Base-by-base conservation (phyloP, 768 basidiomycete genomes). In the Russula vinacea region DNA sequence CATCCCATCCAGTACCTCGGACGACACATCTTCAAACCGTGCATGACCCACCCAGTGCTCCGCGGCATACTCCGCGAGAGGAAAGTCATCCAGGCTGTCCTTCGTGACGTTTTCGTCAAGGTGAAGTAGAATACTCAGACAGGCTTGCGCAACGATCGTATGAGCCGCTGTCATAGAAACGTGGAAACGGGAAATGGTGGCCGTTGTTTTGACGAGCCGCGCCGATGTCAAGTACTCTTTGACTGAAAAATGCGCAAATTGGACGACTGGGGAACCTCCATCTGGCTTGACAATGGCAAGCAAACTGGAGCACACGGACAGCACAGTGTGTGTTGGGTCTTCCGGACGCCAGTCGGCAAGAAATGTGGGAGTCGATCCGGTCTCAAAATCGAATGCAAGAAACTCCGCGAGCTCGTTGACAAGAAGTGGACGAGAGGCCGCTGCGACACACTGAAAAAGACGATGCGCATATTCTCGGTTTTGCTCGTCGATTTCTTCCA, bases 41-140 rank as follows among this genome's bases (percentile, higher is more conserved):
- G 54, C 45, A 24, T 62, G 61, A 0, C 32, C n/a, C 13, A 49
- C 35, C 61, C 45, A 62, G 17, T 81, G 75, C 2, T 76, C 70
- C 0, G 78, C 76, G 0, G 90, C 29, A 29, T 29, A 29, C 29
- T 29, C 1, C 0, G 47, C 17, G 24, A 56, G 61, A 16, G 60
- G 53, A 47, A 37, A 55, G 3, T 11, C 9, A 13, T 10, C 16
- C 1, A 62, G 51, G 44, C 17, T 47, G 2, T 62, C 60, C 14
- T 55, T 11, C 24, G 14, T 37, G 53, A 44, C 24, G 13, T 3
- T 14, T 29, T 49, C 29, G 29, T 29, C 29, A 29, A 29, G 29
- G 29, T 29, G 29, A 2, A 29, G 29, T 29, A 29, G 29, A 29
- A 29, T 5, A 29, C 29, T 5, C 2, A 29, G 29, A 29, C 29